These are phyloP conservation scores for Maudiozyma humilis DNA, from an alignment of 1,139 yeast species.

Conservation along the genomic window DNA sequence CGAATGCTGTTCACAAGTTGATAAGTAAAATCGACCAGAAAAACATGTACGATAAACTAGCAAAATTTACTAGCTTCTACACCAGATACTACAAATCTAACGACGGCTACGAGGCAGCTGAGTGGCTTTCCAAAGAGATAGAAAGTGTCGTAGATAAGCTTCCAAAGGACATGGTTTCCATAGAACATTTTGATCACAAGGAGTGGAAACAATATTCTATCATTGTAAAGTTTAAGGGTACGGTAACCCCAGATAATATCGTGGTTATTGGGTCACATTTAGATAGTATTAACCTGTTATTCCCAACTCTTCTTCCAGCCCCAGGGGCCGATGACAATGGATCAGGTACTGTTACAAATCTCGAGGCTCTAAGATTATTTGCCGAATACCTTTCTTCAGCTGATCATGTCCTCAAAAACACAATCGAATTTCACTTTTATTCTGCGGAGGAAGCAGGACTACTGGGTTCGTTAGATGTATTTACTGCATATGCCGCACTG, in stretches of 20 bases:
- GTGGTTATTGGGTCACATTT: conserved; percentile 86
- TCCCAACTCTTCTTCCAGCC: conserved; percentile 63
- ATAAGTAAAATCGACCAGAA: conserved; percentile 35
- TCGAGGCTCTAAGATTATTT: conserved; percentile 66
- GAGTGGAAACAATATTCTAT: conserved; percentile 53
- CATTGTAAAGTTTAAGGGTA: conserved; percentile 38
- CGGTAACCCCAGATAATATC: conserved; percentile 37
- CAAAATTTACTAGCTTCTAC: conserved; percentile 58
- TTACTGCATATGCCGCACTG: conserved; percentile 42
- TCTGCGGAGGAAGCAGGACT: conserved; percentile 94
- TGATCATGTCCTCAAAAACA: conserved; percentile 37
- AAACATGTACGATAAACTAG: conserved; percentile 46
- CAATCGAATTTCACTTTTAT: conserved; percentile 87
- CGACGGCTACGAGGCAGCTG: conserved; percentile 61
- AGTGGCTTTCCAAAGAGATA: conserved; percentile 56
- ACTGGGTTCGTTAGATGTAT: conserved; percentile 77
- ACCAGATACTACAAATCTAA: conserved; percentile 76
- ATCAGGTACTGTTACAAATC: conserved; percentile 71
- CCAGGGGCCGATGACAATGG: conserved; percentile 98
- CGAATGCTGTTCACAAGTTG: conserved; percentile 37
- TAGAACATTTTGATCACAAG: conserved; percentile 40
- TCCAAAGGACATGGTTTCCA: conserved; percentile 29
- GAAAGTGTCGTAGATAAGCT: conserved; percentile 34
- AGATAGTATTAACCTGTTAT: conserved; percentile 69
- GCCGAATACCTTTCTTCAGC: conserved; percentile 27